Percentiles rank a stretch among this genome's conserved stretches.
Evolutionary conservation across 495 filamentous ascomycete genomes (phyloP).

Genomic region (Podospora comata): DNA sequence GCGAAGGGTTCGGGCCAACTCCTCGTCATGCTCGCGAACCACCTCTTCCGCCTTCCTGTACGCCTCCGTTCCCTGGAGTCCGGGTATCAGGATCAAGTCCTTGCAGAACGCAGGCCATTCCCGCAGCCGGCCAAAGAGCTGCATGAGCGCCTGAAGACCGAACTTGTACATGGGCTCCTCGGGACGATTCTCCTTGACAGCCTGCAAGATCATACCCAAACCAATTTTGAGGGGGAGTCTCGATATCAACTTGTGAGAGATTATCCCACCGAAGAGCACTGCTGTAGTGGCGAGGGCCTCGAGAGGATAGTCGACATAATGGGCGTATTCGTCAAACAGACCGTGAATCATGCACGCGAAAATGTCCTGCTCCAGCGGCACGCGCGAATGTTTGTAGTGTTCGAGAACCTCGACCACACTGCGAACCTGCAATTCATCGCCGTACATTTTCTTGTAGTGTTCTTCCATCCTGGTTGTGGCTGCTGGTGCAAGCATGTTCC

Average conservation of each 20-base stretch:
- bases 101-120: slow-evolving; percentile 93
- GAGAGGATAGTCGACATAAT: slow-evolving; percentile 89
- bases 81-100: slow-evolving; percentile 73
- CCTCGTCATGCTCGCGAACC: slow-evolving; percentile 60
- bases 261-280: slow-evolving; percentile 94
- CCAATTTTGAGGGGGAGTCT: slow-evolving; percentile 87
- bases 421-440: slow-evolving; percentile 74
- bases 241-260: slow-evolving; percentile 84
- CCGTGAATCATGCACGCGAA: slow-evolving; percentile 99
- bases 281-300: slow-evolving; percentile 93
- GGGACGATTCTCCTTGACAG: slow-evolving; percentile 75
- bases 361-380: slow-evolving; percentile 81
- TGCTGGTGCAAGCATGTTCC: slow-evolving; percentile 71
- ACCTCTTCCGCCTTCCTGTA: slow-evolving; percentile 80
- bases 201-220: slow-evolving; percentile 92
- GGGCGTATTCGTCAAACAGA: slow-evolving; percentile 93
- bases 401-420: slow-evolving; percentile 78
- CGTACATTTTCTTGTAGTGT: slow-evolving; percentile 94
- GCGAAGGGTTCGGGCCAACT: slow-evolving; percentile 38
- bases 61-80: slow-evolving; percentile 78
- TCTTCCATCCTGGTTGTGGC: slow-evolving; percentile 92
- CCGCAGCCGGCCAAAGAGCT: slow-evolving; percentile 73
- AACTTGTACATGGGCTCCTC: slow-evolving; percentile 96
- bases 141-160: slow-evolving; percentile 90
- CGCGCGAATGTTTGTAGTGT: slow-evolving; percentile 77